Evolutionary conservation across 495 filamentous ascomycete species (phyloP), one percentile per base, ranked within the genome.

Genomic region (Penicillium coffeae): DNA sequence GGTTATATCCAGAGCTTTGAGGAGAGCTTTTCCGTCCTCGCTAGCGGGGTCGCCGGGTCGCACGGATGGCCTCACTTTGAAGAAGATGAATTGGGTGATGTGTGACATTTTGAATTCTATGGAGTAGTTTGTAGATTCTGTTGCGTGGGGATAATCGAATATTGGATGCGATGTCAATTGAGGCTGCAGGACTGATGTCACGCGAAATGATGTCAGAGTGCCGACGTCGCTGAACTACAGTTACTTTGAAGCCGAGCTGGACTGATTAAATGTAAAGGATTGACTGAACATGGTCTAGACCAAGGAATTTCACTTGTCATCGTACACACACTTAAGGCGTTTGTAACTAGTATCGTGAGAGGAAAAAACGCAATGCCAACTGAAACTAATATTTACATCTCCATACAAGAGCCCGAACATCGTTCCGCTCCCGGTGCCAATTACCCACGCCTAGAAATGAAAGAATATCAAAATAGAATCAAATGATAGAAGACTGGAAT

Each of bases 1-100:
- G 9, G 59, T 58, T 12, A 51, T 42, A 35, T 51, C 45, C 42
- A 73, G 65, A 19, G 65, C 35, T 4, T 49, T 44, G 13, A 70
- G 49, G 7, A 73, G 57, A 5, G 50, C 47, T 9, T 50, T 21
- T 33, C 72, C 72, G 36, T 68, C 60, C 21, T 58, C 56, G 48
- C 52, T 74, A 18, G 45, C 47, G 15, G 63, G 64, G 22, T 72
- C 65, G 52, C 73, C 72, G 8, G 70, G 72, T 48, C 63, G 65
- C n/a, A 75, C 63, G 15, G 63, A 56, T 20, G 58, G 48, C 48
- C 68, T 70, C 34, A 69, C 42, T 15, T 62, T 65, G 63, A 73
- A 70, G 44, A 60, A 68, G 50, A 72, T 62, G 53, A 75, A 64
- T 47, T 75, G 62, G 38, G 66, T 56, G 15, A 43, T 49, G 25